Conservation (phyloP, 306 rosid species). For the Trifolium repens region DNA sequence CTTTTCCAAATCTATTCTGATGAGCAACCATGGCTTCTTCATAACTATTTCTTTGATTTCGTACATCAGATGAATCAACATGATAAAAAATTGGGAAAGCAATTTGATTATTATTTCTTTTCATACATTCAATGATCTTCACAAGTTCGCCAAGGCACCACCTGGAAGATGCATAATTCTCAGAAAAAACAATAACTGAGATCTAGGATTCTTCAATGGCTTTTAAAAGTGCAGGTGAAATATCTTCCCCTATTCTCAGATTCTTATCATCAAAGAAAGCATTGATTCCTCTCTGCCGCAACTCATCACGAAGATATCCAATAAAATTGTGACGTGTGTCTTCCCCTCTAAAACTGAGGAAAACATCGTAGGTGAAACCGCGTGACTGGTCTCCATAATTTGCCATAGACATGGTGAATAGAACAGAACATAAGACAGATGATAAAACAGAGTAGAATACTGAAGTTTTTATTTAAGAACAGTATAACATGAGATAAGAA, state of each 20-base stretch:
- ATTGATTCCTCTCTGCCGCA: neutral
- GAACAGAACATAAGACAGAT: neutral
- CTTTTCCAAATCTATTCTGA: neutral
- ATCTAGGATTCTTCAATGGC: constrained; percentile 22
- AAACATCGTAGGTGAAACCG: neutral
- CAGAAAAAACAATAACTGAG: constrained; percentile 10
- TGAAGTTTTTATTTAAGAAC: neutral
- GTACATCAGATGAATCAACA: neutral
- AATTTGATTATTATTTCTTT: neutral
- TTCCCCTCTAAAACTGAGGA: neutral
- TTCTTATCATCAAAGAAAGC: constrained; percentile 15
- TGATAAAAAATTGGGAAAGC: neutral
- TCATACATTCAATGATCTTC: neutral
- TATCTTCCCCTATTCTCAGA: neutral
- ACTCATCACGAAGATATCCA: neutral
- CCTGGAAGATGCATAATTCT: neutral
- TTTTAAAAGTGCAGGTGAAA: neutral
- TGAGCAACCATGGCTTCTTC: neutral
- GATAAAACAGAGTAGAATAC: neutral
- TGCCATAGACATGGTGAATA: neutral
- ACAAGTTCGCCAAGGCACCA: neutral
- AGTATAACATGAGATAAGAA: neutral
- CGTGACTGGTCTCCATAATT: neutral
- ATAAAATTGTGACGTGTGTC: neutral
- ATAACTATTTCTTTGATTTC: neutral